Percentiles rank a stretch among this genome's conserved stretches.
Evolutionary conservation across 2,329 filamentous ascomycete species (phyloP).

Genomic region (Fusarium camptoceras): DNA sequence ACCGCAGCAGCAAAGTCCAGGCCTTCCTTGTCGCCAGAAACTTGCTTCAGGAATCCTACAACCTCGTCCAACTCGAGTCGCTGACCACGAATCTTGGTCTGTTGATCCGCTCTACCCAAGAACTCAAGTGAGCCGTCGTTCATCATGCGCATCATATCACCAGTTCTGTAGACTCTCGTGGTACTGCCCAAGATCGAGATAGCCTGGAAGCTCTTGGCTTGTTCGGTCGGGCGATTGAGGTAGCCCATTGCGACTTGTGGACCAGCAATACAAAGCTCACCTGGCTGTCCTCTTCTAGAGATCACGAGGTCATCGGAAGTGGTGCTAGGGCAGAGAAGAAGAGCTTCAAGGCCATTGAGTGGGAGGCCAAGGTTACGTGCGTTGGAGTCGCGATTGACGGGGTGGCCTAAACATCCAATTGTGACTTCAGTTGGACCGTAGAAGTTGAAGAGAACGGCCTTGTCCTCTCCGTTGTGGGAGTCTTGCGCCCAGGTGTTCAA

Average conservation of each 20-base stretch:
- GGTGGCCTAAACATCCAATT: constrained; percentile 17
- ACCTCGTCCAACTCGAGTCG: constrained; percentile 26
- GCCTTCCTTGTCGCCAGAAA: not conserved
- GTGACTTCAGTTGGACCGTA: constrained; percentile 29
- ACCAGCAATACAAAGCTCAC: constrained; percentile 24
- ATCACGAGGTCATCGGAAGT: fast-evolving
- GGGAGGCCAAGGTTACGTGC: constrained; percentile 28
- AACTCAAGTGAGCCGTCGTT: constrained; percentile 22
- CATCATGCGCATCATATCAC: constrained; percentile 37
- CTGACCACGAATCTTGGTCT: constrained; percentile 31
- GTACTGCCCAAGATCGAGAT: not conserved
- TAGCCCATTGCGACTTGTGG: constrained; percentile 27
- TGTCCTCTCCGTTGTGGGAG: fast-evolving
- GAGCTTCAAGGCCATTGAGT: constrained; percentile 1
- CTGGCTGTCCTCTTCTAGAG: constrained; percentile 7
- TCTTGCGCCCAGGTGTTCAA: constrained; percentile 1
- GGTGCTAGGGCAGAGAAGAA: not conserved
- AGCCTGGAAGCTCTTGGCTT: constrained; percentile 18
- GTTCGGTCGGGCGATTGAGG: constrained; percentile 11
- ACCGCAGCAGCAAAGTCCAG: constrained; percentile 27
- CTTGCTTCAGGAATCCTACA: constrained; percentile 13
- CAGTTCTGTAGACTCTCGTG: constrained; percentile 20
- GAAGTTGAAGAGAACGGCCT: constrained; percentile 21
- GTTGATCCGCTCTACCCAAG: constrained; percentile 16
- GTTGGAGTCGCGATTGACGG: constrained; percentile 16